phyloP scores from a whole-genome alignment of 2,329 filamentous ascomycete genomes.

The Bipolaris oryzae region DNA sequence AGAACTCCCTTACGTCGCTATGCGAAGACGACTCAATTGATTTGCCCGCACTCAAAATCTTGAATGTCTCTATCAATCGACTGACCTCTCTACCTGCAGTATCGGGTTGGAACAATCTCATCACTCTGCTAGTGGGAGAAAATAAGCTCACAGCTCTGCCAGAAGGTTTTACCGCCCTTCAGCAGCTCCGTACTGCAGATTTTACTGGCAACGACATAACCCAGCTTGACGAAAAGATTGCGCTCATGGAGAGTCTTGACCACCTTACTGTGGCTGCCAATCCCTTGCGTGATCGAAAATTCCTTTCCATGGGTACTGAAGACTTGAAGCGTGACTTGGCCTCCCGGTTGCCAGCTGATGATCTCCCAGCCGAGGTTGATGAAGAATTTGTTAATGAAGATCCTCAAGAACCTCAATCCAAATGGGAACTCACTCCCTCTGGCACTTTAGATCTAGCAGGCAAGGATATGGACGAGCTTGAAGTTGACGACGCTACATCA shows the following conservation, averaged over 20 bases:
- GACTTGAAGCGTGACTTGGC: slow-evolving; percentile 78
- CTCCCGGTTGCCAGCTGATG: slow-evolving; percentile 62
- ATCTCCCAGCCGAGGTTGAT: slow-evolving; percentile 4
- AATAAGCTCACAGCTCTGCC: slow-evolving; percentile 82
- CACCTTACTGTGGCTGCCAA: slow-evolving; percentile 85
- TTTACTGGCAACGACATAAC: slow-evolving; percentile 85
- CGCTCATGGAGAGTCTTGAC: slow-evolving; percentile 76
- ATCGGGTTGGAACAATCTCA: slow-evolving; percentile 72
- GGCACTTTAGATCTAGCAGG: slow-evolving; percentile 53
- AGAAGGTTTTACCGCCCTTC: slow-evolving; percentile 71
- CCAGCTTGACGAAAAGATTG: slow-evolving; percentile 75
- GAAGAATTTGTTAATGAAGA: slow-evolving; percentile 12
- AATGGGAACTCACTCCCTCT: slow-evolving; percentile 42
- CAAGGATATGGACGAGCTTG: slow-evolving; percentile 48
- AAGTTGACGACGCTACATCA: slow-evolving; percentile 45
- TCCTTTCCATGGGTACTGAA: slow-evolving; percentile 77
- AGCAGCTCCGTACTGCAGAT: slow-evolving; percentile 75
- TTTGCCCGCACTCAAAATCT: slow-evolving; percentile 73
- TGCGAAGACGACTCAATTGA: slow-evolving; percentile 59
- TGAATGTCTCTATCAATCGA: slow-evolving; percentile 82
- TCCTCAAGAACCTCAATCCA: slow-evolving; percentile 6
- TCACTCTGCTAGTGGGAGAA: slow-evolving; percentile 77
- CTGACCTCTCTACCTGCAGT: slow-evolving; percentile 75
- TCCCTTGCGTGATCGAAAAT: slow-evolving; percentile 85
- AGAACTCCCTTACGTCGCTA: slow-evolving; percentile 70